A percentile compares a stretch with the other conserved stretches of the same genome.
Evolutionary conservation across 495 filamentous ascomycete species (phyloP).

Genomic region (Halenospora varia): DNA sequence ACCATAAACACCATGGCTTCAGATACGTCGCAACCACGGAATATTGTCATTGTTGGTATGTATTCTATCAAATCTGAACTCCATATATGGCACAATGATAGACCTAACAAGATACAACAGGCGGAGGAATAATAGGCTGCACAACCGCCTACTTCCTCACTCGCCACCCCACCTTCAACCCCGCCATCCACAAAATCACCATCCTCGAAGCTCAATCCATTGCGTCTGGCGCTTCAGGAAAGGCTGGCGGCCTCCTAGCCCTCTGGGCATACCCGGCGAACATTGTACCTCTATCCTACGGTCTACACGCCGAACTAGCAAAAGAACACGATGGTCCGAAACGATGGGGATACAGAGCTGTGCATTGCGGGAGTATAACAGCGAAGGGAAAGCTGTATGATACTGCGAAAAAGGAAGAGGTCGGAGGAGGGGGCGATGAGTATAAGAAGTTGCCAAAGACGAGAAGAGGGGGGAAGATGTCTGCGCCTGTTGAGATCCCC

Average conservation of each 20-base stretch:
- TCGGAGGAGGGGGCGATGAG: conserved; percentile 27
- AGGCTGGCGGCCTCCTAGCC: conserved; percentile 87
- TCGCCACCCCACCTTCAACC: conserved; percentile 79
- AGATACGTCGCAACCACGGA: conserved; percentile 35
- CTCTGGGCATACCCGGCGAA: conserved; percentile 88
- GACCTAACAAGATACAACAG: conserved; percentile 34
- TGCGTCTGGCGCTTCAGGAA: conserved; percentile 89
- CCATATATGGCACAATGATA: background rate
- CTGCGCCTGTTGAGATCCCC: conserved; percentile 59
- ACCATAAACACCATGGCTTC: conserved; percentile 14
- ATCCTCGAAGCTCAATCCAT: conserved; percentile 86
- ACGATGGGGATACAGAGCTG: conserved; percentile 81
- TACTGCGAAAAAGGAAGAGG: conserved; percentile 5
- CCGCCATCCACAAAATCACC: conserved; percentile 70
- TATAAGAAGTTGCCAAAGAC: conserved; percentile 71
- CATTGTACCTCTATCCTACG: conserved; percentile 84
- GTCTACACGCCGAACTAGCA: conserved; percentile 79
- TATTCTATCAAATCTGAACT: conserved; percentile 1
- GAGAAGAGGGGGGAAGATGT: conserved; percentile 51
- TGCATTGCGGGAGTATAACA: conserved; percentile 57
- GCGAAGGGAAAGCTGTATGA: conserved; percentile 14
- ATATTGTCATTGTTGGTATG: conserved; percentile 70
- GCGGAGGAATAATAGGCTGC: conserved; percentile 92
- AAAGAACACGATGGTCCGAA: conserved; percentile 75
- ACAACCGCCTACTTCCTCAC: conserved; percentile 93